Base-by-base conservation (phyloP, 1,284 basidiomycete species). In the Chondrostereum purpureum region DNA sequence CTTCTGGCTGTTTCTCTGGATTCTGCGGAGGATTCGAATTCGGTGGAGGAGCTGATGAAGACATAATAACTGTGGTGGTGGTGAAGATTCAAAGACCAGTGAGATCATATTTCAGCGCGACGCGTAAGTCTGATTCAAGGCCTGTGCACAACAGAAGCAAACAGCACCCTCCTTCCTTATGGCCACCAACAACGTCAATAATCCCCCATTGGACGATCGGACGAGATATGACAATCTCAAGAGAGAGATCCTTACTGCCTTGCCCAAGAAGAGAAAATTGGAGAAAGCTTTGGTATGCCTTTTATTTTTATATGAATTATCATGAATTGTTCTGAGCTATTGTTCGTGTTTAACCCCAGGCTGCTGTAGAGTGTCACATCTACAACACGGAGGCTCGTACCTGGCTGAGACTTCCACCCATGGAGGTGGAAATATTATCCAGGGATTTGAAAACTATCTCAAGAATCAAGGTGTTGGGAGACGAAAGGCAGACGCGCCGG, bases 381-480 rank as follows among this genome's bases (percentile, higher is more conserved):
- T 84, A 84, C 64, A 78, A 76, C 50, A 70, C 86, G 20, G 87
- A 90, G 59, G 76, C 10, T 64, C 72, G 0, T 90, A 90, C 61
- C 66, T 90, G 36, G 75, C 76, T 6, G 88, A 90, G 45, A 88
- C 87, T 1, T 75, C 79, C 1, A 67, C 70, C 0, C 80, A 83
- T 51, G 80, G 76, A 52, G 84, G 87, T 10, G 88, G 88, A 16
- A 90, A 90, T 55, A 87, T 90, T 48, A 82, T 90, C 36, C 82
- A 83, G 54, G 87, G 87, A 5, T 89, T 89, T 53, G 87, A 90
- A 42, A 78, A 80, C 34, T 90, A 89, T 56, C 73, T 89, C 49
- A 90, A 90, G 64, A 86, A 83, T 46, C 81, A 80, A 50, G 74
- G 74, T 4, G 70, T 73, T 5, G 78, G 71, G 5, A 67, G 83